Evolutionary conservation across 78 protist genomes (phyloP), one percentile per base, ranked within the genome.

Genomic region (Dictyostelium intermedium): DNA sequence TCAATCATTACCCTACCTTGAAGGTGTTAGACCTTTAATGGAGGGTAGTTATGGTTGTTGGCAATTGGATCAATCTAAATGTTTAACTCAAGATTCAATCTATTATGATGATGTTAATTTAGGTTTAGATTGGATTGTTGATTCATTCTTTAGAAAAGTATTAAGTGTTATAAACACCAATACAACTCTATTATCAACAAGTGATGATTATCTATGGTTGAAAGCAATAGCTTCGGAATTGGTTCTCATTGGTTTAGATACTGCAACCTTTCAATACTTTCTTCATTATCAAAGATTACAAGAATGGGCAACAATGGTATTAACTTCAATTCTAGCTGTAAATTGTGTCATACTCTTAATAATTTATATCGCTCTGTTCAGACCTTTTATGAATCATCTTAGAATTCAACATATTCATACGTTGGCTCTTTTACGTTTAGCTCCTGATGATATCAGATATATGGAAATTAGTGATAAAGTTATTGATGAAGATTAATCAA

Each of bases 391-490:
- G 72, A 87, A 47, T 39, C 77, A 77, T 61, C 47, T 87, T 5
- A 39, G 86, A 61, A 83, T 87, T 16, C 81, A 87, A 79, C 93
- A 87, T 41, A 77, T 80, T 41, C 93, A 87, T 25, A 87, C 93
- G 0, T 63, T 87, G 2, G 93, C 81, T 6, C 23, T 87, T 4
- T 7, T 87, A 16, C 70, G 93, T 53, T 63, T 87, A 3, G 78
- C 78, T 41, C 93, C 93, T 14, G 83, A 79, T 8, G 93, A 87
- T 63, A 78, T 87, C 56, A 70, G 50, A 87, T n/a, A 20, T n/a
- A 20, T 87, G 35, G 81, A 87, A 78, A 72, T 87, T 25, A 63
- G 74, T 80, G 93, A 87, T 61, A 80, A 78, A 69, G n/a, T 79
- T 10, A 41, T 87, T 34, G 85, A 87, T 27, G 70, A 80, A 43